These are phyloP conservation scores for Globisporangium viniferum DNA, from an alignment of 352 stramenopile species.

Conservation along the genomic window DNA sequence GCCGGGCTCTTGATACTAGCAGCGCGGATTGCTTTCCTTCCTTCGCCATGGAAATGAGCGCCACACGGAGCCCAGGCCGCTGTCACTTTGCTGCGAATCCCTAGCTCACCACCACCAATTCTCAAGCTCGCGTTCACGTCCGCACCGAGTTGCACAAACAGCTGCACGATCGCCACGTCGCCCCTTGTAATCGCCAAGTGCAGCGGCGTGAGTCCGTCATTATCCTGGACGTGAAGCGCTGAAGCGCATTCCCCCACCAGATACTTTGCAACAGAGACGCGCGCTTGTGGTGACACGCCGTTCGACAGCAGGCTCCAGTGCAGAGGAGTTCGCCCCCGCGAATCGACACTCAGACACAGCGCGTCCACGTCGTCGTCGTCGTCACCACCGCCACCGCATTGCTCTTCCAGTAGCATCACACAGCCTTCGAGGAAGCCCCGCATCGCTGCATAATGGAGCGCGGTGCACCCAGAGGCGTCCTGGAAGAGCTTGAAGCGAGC, in stretches of 20 bases:
- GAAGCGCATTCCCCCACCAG: conserved; percentile 26
- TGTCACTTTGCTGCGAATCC: conserved; percentile 12
- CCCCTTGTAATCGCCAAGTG: conserved; percentile 45
- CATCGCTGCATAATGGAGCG: conserved; percentile 50
- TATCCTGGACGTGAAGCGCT: conserved; percentile 38
- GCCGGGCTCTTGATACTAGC: not conserved
- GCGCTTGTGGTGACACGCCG: not conserved
- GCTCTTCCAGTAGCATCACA: conserved; percentile 31
- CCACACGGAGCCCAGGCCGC: conserved; percentile 47
- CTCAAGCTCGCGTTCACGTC: conserved; percentile 20
- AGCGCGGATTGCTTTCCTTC: not conserved
- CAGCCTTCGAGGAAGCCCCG: conserved; percentile 40
- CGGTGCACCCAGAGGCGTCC: conserved; percentile 38
- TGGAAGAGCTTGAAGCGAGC: conserved; percentile 9
- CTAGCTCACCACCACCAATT: not conserved
- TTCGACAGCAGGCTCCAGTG: conserved; percentile 38
- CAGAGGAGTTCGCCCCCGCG: conserved; percentile 42
- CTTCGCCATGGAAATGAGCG: conserved; percentile 10
- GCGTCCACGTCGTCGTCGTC: conserved; percentile 17
- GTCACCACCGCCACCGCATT: conserved; percentile 1
- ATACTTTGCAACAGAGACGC: conserved; percentile 21
- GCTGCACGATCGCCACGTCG: conserved; percentile 29
- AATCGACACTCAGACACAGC: conserved; percentile 33
- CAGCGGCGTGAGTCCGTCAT: conserved; percentile 34
- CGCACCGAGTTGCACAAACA: conserved; percentile 44